Percentiles rank a stretch among this genome's conserved stretches.
These are phyloP conservation scores for Paraleonurus japonicus DNA, from an alignment of 257 asterid genomes.

Conservation along the genomic window DNA sequence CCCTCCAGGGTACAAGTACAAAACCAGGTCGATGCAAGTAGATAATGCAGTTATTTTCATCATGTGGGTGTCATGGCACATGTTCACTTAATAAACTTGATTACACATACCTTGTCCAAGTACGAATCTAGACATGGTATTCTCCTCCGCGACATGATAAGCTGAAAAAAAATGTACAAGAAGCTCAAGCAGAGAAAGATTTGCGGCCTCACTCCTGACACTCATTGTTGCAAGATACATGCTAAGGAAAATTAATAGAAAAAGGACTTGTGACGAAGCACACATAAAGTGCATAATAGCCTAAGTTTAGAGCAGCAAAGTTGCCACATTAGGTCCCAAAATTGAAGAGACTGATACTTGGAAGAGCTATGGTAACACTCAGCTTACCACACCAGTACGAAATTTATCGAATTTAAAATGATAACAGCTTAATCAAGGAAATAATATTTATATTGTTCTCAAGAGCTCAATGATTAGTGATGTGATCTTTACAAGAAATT, in stretches of 20 bases:
- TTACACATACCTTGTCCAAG: conserved; percentile 80
- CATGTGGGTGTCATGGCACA: neutral
- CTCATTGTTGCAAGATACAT: neutral
- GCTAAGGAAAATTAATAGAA: neutral
- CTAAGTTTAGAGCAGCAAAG: conserved; percentile 3
- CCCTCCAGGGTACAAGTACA: neutral
- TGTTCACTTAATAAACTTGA: conserved; percentile 20
- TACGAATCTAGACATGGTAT: conserved; percentile 97
- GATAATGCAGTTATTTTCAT: neutral
- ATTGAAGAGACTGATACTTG: neutral
- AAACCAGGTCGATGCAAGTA: neutral
- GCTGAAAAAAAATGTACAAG: conserved; percentile 48
- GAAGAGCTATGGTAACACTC: conserved; percentile 5
- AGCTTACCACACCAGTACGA: neutral
- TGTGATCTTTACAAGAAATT: conserved; percentile 1
- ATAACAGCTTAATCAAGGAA: neutral
- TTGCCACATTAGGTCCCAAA: neutral
- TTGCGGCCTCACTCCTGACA: no score
- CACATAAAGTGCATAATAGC: neutral
- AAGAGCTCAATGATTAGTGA: neutral
- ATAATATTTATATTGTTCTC: neutral
- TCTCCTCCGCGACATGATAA: conserved; percentile 95
- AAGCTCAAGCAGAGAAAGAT: conserved; percentile 17
- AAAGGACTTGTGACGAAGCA: neutral
- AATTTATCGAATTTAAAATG: neutral